Conservation (phyloP, 2,329 filamentous ascomycete species). For the Penicillium sp. region DNA sequence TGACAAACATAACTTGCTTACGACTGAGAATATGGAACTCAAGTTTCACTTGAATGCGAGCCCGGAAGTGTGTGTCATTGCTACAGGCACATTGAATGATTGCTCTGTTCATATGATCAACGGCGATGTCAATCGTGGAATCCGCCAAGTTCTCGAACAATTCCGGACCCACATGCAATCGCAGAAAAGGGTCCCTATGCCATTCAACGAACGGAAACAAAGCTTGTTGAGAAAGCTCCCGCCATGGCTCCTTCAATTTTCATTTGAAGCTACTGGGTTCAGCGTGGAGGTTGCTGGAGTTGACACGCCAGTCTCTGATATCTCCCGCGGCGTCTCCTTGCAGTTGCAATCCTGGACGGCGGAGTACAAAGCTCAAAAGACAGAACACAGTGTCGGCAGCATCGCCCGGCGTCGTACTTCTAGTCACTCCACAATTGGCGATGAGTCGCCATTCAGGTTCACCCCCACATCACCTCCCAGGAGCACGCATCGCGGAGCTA, state of each 20-base stretch:
- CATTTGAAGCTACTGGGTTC: slow-evolving; percentile 84
- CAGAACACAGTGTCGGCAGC: slow-evolving; percentile 55
- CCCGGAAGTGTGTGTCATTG: slow-evolving; percentile 80
- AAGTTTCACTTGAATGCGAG: slow-evolving; percentile 82
- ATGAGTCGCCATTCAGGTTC: slow-evolving; percentile 62
- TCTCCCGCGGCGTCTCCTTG: slow-evolving; percentile 78
- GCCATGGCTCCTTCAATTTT: slow-evolving; percentile 79
- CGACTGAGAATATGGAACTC: slow-evolving; percentile 84
- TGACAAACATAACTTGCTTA: slow-evolving; percentile 80
- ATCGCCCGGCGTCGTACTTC: slow-evolving; percentile 69
- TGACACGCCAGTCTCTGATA: slow-evolving; percentile 78
- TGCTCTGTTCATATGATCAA: slow-evolving; percentile 88
- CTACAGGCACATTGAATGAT: slow-evolving; percentile 78
- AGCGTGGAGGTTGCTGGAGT: slow-evolving; percentile 88
- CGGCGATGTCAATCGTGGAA: slow-evolving; percentile 86
- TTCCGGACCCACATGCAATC: slow-evolving; percentile 71
- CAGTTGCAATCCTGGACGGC: slow-evolving; percentile 86
- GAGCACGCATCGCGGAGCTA: slow-evolving; percentile 46
- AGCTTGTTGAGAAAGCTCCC: slow-evolving; percentile 80
- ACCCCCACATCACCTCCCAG: slow-evolving; percentile 52
- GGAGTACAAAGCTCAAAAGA: slow-evolving; percentile 82
- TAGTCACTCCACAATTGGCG: slow-evolving; percentile 68
- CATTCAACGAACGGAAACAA: slow-evolving; percentile 55
- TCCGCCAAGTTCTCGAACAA: slow-evolving; percentile 88
- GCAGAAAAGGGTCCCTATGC: slow-evolving; percentile 55